A percentile compares a stretch with the other conserved stretches of the same genome.
Conservation (phyloP, 192 early-diverging fungal species). For the Coemansia sp. region DNA sequence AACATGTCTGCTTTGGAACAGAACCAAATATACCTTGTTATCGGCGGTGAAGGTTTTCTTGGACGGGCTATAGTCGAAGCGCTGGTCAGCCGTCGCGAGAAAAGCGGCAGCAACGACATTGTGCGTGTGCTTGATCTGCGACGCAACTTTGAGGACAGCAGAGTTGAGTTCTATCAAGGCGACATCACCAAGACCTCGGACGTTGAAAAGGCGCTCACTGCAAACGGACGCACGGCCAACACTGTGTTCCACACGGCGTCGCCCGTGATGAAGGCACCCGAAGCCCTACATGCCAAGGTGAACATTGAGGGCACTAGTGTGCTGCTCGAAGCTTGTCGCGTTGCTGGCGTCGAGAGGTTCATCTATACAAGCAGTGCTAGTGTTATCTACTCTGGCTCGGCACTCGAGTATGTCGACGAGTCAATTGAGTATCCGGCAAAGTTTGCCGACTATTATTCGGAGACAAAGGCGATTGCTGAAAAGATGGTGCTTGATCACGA, state of each 20-base stretch:
- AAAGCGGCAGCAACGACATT: slow-evolving; percentile 35
- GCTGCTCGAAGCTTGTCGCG: slow-evolving; percentile 73
- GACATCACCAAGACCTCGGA: slow-evolving; percentile 57
- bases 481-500: slow-evolving; percentile 74
- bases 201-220: slow-evolving; percentile 57
- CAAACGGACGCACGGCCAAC: slow-evolving; percentile 51
- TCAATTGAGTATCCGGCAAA: slow-evolving; percentile 66
- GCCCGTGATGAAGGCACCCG: slow-evolving; percentile 70
- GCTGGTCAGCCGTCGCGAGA: slow-evolving; percentile 57
- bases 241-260: slow-evolving; percentile 90
- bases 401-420: slow-evolving; percentile 80
- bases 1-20: slow-evolving; percentile 6
- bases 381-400: slow-evolving; percentile 79
- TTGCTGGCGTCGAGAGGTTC: slow-evolving; percentile 61
- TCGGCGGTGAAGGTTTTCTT: slow-evolving; percentile 89
- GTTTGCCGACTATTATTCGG: slow-evolving; percentile 88
- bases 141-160: slow-evolving; percentile 49
- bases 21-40: slow-evolving; percentile 60
- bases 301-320: slow-evolving; percentile 86
- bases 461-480: slow-evolving; percentile 82
- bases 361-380: slow-evolving; percentile 87
- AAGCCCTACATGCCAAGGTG: slow-evolving; percentile 70
- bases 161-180: slow-evolving; percentile 52
- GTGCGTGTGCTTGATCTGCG: slow-evolving; percentile 85
- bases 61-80: slow-evolving; percentile 74